Evolutionary conservation across 805 yeast genomes (phyloP).

Genomic region (Ogataea angusta): DNA sequence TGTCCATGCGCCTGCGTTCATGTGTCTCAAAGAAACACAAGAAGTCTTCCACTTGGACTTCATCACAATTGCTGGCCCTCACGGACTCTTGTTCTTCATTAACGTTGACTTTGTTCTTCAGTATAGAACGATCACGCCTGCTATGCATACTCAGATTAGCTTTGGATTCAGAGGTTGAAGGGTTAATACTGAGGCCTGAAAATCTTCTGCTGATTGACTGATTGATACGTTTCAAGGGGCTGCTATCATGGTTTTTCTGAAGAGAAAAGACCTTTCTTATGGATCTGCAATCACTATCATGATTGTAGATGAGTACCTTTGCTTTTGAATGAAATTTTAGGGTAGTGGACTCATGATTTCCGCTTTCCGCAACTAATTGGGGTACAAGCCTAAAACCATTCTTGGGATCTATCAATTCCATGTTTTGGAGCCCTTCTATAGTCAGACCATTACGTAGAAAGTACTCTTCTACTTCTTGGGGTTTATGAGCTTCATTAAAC

Average conservation of each 20-base stretch:
- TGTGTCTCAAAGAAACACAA: conserved; percentile 34
- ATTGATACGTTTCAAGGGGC: conserved; percentile 20
- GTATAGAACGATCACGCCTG: conserved; percentile 31
- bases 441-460: neutral
- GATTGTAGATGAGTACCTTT: conserved; percentile 21
- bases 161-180: conserved; percentile 1
- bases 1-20: conserved; percentile 34
- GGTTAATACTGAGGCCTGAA: conserved; percentile 12
- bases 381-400: no score
- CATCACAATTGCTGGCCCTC: conserved; percentile 39
- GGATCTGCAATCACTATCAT: conserved; percentile 22
- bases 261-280: conserved; percentile 17
- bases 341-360: neutral
- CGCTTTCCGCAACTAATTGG: no score
- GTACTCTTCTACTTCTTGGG: no score
- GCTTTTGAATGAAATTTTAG: conserved; percentile 25
- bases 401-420: no score
- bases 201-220: conserved; percentile 18
- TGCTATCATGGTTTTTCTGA: conserved; percentile 5
- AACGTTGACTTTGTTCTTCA: conserved; percentile 35
- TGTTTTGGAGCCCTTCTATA: no score
- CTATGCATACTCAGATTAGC: neutral
- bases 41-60: conserved; percentile 36
- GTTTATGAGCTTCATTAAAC: neutral
- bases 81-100: conserved; percentile 35